phyloP scores from a whole-genome alignment of 139 green algal species.

The Coelastrella sp. region DNA sequence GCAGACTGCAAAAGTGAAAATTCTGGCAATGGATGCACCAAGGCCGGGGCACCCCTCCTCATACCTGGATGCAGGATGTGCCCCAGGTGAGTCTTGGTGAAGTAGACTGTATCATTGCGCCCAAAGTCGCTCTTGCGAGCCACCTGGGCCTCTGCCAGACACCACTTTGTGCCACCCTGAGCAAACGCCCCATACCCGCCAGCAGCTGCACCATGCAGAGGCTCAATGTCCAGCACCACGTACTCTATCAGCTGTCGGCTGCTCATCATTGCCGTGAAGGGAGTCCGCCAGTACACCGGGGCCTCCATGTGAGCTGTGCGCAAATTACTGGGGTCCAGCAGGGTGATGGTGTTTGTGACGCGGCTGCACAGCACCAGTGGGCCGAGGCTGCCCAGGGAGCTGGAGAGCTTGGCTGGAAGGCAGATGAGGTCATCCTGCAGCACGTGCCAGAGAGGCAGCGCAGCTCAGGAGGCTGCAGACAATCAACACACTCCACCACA shows the following conservation, averaged over 20 bases:
- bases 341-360: slow-evolving; percentile 87
- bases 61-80: slow-evolving; percentile 82
- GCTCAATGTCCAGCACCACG: slow-evolving; percentile 94
- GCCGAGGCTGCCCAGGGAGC: slow-evolving; percentile 81
- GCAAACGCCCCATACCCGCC: slow-evolving; percentile 9
- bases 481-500: not conserved
- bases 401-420: slow-evolving; percentile 83
- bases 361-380: slow-evolving; percentile 91
- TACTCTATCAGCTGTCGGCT: slow-evolving; percentile 86
- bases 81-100: slow-evolving; percentile 88
- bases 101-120: slow-evolving; percentile 87
- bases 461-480: not conserved
- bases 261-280: slow-evolving; percentile 76
- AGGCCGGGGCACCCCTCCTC: not conserved
- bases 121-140: slow-evolving; percentile 91
- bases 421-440: slow-evolving; percentile 94
- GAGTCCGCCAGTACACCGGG: slow-evolving; percentile 81
- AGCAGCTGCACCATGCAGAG: slow-evolving; percentile 7
- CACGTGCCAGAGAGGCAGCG: not conserved
- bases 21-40: not conserved
- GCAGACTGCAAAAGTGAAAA: not conserved
- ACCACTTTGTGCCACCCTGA: slow-evolving; percentile 18
- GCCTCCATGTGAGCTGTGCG: slow-evolving; percentile 80
- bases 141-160: slow-evolving; percentile 72
- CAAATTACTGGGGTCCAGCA: slow-evolving; percentile 89